phyloP scores from a whole-genome alignment of 208 protist genomes.

The Naegleria lovaniensis region DNA sequence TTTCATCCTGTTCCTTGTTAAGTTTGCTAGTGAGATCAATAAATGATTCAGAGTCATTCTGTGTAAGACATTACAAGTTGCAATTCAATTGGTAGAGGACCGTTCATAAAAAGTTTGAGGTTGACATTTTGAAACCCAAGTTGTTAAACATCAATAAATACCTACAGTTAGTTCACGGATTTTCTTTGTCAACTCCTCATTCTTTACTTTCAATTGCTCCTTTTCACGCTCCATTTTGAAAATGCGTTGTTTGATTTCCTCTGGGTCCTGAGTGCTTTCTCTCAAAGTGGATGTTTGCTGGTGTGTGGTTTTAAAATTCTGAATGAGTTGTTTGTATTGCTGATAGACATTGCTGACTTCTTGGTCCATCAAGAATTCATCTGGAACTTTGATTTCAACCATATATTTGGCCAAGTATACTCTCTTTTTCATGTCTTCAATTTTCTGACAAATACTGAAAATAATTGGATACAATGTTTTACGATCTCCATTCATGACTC shows the following conservation, averaged over 20 bases:
- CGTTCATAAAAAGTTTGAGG: too few relatives aligned
- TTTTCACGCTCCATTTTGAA: slow-evolving; percentile 6
- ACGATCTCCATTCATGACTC: not conserved
- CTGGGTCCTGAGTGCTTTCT: not conserved
- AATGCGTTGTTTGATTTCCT: not conserved
- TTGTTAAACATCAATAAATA: not conserved
- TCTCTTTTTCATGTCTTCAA: not conserved
- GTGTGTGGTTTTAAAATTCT: slow-evolving; percentile 16
- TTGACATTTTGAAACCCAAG: too few relatives aligned
- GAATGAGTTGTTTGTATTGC: slow-evolving; percentile 8
- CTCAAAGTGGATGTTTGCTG: not conserved
- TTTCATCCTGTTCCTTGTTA: not conserved
- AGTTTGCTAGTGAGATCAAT: slow-evolving; percentile 6
- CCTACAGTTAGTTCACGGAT: not conserved
- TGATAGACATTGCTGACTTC: not conserved
- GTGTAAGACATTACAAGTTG: too few relatives aligned
- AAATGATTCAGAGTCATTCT: not conserved
- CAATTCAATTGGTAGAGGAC: too few relatives aligned
- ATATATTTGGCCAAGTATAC: slow-evolving; percentile 27
- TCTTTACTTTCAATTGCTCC: slow-evolving; percentile 27
- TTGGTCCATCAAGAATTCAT: slow-evolving; percentile 21
- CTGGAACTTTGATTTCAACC: slow-evolving; percentile 6
- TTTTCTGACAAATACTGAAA: not conserved
- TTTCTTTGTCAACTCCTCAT: slow-evolving; percentile 4
- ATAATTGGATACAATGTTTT: slow-evolving; percentile 13